Evolutionary conservation across 2,329 filamentous ascomycete species (phyloP).

Genomic region (Aspergillus proliferans): DNA sequence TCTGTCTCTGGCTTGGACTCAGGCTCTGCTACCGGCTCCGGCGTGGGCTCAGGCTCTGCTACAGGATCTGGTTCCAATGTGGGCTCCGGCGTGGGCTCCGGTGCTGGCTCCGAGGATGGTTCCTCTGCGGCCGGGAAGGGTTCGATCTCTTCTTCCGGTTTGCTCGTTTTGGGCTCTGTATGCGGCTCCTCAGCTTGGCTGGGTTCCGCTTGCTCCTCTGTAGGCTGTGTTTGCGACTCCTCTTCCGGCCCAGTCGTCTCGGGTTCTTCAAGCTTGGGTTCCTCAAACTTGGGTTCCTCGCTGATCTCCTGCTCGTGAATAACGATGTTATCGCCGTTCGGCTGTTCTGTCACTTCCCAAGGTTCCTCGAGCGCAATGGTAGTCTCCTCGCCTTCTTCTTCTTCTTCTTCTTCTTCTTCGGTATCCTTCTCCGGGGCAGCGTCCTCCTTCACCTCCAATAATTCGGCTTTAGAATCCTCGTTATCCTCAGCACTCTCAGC

Average conservation of each 20-base stretch:
- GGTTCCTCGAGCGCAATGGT: background rate
- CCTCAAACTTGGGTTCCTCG: background rate
- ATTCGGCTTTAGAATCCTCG: conserved; percentile 18
- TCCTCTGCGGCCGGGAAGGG: background rate
- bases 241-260: conserved; percentile 1
- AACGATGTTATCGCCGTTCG: background rate
- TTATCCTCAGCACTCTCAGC: conserved; percentile 78
- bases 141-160: background rate
- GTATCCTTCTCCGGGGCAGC: background rate
- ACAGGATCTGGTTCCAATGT: conserved; percentile 1
- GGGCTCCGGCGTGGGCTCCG: background rate
- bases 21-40: conserved; percentile 6
- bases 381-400: conserved; percentile 3
- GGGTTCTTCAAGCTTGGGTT: background rate
- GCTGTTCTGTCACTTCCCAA: conserved; percentile 1
- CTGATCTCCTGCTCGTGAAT: conserved; percentile 1
- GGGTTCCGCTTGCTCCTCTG: conserved; percentile 4
- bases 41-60: conserved; percentile 6
- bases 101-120: background rate
- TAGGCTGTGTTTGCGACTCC: background rate
- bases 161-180: background rate
- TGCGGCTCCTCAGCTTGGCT: conserved; percentile 1
- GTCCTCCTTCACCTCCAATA: background rate
- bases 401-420: background rate
- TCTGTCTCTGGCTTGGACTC: conserved; percentile 8